Conservation (phyloP, 2,329 filamentous ascomycete genomes). For the Zymoseptoria passerinii region DNA sequence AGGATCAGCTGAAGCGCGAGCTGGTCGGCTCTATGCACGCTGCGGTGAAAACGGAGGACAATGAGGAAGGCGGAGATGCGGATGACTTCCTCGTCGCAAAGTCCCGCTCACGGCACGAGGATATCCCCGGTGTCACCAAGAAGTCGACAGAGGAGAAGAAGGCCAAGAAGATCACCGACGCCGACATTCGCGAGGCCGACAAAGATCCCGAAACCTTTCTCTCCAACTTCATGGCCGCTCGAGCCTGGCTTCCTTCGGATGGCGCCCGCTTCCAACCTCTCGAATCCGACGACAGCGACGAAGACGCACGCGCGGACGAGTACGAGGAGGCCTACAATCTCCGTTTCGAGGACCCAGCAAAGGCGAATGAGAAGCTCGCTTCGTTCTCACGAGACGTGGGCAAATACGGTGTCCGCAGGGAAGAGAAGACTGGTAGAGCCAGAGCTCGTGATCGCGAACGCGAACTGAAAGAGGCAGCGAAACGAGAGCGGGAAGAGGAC, state of each 20-base stretch:
- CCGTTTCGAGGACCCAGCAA: slow-evolving; percentile 85
- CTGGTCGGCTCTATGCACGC: slow-evolving; percentile 76
- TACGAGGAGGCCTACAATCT: slow-evolving; percentile 93
- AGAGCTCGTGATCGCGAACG: slow-evolving; percentile 70
- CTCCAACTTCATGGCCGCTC: slow-evolving; percentile 89
- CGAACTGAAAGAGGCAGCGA: slow-evolving; percentile 69
- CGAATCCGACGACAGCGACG: slow-evolving; percentile 81
- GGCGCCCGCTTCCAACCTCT: slow-evolving; percentile 67
- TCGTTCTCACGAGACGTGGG: slow-evolving; percentile 84
- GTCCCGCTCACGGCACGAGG: slow-evolving; percentile 35
- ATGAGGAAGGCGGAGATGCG: slow-evolving; percentile 47
- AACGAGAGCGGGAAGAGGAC: slow-evolving; percentile 66
- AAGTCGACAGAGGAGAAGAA: slow-evolving; percentile 25
- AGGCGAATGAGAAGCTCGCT: slow-evolving; percentile 77
- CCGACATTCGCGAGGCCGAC: slow-evolving; percentile 67
- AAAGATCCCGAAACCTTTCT: slow-evolving; percentile 85
- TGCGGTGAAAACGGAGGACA: slow-evolving; percentile 40
- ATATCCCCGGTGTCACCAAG: slow-evolving; percentile 15
- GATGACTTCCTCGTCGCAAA: slow-evolving; percentile 71
- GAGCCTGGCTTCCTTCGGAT: slow-evolving; percentile 73
- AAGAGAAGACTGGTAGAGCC: slow-evolving; percentile 74
- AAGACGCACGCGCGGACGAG: slow-evolving; percentile 67
- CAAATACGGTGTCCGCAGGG: slow-evolving; percentile 74
- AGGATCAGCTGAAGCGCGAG: slow-evolving; percentile 69
- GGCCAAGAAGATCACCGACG: slow-evolving; percentile 38